phyloP scores from a whole-genome alignment of 768 basidiomycete species.

The Asterophora parasitica region DNA sequence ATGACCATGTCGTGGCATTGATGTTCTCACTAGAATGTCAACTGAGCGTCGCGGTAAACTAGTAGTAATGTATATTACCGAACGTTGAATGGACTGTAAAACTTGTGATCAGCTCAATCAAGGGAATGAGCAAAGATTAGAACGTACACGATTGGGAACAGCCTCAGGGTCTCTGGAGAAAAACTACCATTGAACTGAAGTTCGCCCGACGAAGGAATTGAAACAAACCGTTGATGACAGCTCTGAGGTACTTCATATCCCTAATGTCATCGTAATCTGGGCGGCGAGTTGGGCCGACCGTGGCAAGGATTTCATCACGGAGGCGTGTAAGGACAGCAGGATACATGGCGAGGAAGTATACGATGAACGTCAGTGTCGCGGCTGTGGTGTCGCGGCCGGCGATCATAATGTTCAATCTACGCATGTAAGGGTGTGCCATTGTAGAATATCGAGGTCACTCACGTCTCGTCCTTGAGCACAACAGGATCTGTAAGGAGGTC shows the following conservation, averaged over 20 bases:
- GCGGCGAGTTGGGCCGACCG: conserved; percentile 42
- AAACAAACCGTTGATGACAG: conserved; percentile 55
- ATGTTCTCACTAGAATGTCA: conserved; percentile 34
- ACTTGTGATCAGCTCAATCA: not conserved
- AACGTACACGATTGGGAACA: conserved; percentile 52
- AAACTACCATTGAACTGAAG: too few species aligned
- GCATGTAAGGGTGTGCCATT: not conserved
- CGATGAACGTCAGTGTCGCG: conserved; percentile 36
- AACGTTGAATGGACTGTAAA: conserved; percentile 42
- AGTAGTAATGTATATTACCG: conserved; percentile 24
- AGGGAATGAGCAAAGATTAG: not conserved
- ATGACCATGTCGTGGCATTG: conserved; percentile 44
- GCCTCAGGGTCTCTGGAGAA: conserved; percentile 44
- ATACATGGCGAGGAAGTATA: conserved; percentile 48
- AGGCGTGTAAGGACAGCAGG: conserved; percentile 42
- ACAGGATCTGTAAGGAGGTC: conserved; percentile 28
- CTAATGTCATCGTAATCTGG: conserved; percentile 54
- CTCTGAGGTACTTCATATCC: conserved; percentile 60
- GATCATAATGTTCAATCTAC: conserved; percentile 42
- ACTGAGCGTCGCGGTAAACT: not conserved
- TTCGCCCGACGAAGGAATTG: too few species aligned
- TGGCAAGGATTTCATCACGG: conserved; percentile 50
- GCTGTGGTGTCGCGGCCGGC: conserved; percentile 46
- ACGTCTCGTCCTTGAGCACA: conserved; percentile 46
- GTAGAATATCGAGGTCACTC: conserved; percentile 1